Evolutionary conservation across 371 early-diverging fungal species (phyloP), one percentile per base, ranked within the genome.

Genomic region (Mortierella sp.): DNA sequence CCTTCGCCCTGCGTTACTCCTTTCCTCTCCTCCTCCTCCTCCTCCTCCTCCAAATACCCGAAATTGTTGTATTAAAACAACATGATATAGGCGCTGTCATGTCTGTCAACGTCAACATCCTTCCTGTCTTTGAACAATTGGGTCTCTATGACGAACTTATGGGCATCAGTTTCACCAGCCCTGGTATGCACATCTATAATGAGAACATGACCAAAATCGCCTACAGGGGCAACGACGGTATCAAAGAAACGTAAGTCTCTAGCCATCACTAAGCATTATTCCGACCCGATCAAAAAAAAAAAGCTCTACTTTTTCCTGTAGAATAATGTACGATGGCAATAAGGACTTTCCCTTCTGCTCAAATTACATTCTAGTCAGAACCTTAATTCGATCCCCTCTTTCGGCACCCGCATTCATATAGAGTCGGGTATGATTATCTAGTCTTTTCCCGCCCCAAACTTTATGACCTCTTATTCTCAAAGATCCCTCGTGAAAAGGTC

Each of bases 401-500:
- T 36, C 7, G 36, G 36, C 36, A 10, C 45, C 45, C 16, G 45
- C 45, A 43, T 43, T 43, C 48, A 15, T 19, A 10, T 36, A 75
- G 75, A 21, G 58, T 69, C 43, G 75, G 75, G 2, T 75, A 75
- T 43, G 69, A 69, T n/a, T 63, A 43, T 33, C 24, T 65, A 10
- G 61, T 69, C 47, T 77, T 77, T 55, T 77, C 77, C 7, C 77
- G 77, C 2, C 72, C 72, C 6, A 33, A 57, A 11, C 65, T 77
- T 13, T 77, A 77, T 45, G 69, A 72, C n/a, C 59, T 72, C 6
- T 47, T 77, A 15, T 57, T 72, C 41, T 65, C 69, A 52, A 63
- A 72, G 63, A 53, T 77, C 11, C 65, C 73, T 6, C 62, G 48
- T 15, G 22, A 60, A 28, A 77, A 69, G 63, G 28, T 77, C 36